Percentiles rank a stretch among this genome's conserved stretches.
phyloP scores from a whole-genome alignment of 345 rosid species.

The Passiflora organensis region DNA sequence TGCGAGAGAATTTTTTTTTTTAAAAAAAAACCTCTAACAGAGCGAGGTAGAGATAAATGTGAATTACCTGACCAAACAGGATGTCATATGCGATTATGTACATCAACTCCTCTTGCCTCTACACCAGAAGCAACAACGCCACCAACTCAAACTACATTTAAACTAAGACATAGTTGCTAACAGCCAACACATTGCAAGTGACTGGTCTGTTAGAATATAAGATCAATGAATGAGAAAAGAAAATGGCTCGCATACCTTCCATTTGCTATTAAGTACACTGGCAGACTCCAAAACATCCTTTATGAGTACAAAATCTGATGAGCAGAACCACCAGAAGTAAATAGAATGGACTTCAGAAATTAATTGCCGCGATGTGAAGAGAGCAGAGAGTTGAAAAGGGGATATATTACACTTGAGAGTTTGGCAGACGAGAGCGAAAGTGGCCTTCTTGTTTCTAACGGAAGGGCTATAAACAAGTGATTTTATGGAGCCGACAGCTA shows the following conservation, averaged over 20 bases:
- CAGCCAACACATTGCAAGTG: not conserved
- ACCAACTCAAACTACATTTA: not conserved
- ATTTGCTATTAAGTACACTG: constrained; percentile 51
- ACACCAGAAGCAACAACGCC: constrained; percentile 15
- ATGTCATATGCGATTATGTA: constrained; percentile 64
- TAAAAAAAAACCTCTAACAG: not conserved
- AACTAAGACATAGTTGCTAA: not conserved
- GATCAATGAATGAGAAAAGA: no score
- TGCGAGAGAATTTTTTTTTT: no score
- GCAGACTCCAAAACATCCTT: constrained; percentile 65
- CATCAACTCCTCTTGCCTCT: constrained; percentile 72
- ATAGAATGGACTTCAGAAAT: not conserved
- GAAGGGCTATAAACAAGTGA: constrained; percentile 77
- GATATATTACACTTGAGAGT: constrained; percentile 66
- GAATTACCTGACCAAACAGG: constrained; percentile 67
- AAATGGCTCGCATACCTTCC: constrained; percentile 51
- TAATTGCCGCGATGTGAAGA: not conserved
- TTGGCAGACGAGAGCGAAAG: constrained; percentile 89
- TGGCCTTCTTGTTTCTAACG: constrained; percentile 73
- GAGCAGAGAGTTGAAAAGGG: not conserved
- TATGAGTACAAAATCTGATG: constrained; percentile 61
- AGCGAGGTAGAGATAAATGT: not conserved
- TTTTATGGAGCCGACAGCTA: constrained; percentile 72
- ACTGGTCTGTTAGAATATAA: not conserved
- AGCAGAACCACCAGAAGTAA: not conserved